Percentiles rank a stretch among this genome's conserved stretches.
phyloP scores from a whole-genome alignment of 1,284 basidiomycete genomes.

The Apiotrichum akiyoshidainum region DNA sequence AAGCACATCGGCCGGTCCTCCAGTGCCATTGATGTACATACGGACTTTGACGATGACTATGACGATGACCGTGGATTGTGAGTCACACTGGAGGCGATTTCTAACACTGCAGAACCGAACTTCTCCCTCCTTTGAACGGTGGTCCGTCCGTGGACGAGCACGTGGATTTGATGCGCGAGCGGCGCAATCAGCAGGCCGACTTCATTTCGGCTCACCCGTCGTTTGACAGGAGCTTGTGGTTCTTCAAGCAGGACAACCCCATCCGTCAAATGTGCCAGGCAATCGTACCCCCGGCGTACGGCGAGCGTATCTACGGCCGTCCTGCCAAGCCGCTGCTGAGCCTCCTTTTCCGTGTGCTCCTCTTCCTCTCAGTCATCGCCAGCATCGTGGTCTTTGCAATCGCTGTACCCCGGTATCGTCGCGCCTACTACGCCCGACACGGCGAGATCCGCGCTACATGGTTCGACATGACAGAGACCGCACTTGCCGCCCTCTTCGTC shows the following conservation, averaged over 20 bases:
- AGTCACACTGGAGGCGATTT: slow-evolving; percentile 8
- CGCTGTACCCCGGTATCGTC: slow-evolving; percentile 83
- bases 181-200: slow-evolving; percentile 75
- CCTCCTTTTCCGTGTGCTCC: slow-evolving; percentile 68
- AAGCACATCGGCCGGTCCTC: not conserved
- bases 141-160: slow-evolving; percentile 39
- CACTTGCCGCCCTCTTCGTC: slow-evolving; percentile 72
- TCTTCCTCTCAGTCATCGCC: slow-evolving; percentile 75
- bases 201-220: slow-evolving; percentile 86
- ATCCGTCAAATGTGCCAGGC: slow-evolving; percentile 78
- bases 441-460: slow-evolving; percentile 69
- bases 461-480: slow-evolving; percentile 81
- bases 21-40: not conserved
- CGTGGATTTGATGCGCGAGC: slow-evolving; percentile 64
- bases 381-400: slow-evolving; percentile 80
- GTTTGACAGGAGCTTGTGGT: slow-evolving; percentile 87
- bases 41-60: slow-evolving; percentile 23
- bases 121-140: slow-evolving; percentile 39
- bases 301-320: slow-evolving; percentile 76
- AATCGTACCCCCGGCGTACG: slow-evolving; percentile 75
- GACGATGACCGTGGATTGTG: slow-evolving; percentile 43
- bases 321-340: slow-evolving; percentile 66
- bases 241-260: slow-evolving; percentile 77
- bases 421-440: slow-evolving; percentile 63
- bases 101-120: slow-evolving; percentile 31